A percentile compares a stretch with the other conserved stretches of the same genome.
These are phyloP conservation scores for Asclepias syriaca DNA, from an alignment of 257 asterid genomes.

Conservation along the genomic window DNA sequence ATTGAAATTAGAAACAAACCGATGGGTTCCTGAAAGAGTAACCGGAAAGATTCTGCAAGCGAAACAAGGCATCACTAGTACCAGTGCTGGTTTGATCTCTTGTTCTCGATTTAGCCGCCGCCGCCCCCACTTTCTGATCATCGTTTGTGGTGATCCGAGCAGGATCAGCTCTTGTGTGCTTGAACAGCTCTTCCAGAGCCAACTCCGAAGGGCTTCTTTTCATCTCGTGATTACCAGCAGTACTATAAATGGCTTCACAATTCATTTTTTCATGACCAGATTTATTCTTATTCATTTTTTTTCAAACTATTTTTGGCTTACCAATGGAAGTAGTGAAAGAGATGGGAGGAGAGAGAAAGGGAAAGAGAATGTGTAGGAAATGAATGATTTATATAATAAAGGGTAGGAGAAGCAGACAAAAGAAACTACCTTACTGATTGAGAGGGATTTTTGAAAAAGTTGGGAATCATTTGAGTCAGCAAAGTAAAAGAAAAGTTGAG, in stretches of 20 bases:
- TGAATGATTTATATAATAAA: constrained; percentile 31
- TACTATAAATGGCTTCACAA: constrained; percentile 12
- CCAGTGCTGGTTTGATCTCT: constrained; percentile 7
- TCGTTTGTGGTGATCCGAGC: constrained; percentile 14
- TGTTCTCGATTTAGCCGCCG: neutral
- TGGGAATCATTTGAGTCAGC: constrained; percentile 35
- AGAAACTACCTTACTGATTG: constrained; percentile 19
- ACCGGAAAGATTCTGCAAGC: neutral
- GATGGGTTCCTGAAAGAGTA: neutral
- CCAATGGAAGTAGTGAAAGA: constrained; percentile 17
- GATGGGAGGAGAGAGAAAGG: constrained; percentile 19
- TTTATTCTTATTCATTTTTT: too few species aligned
- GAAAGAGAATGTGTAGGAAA: constrained; percentile 19
- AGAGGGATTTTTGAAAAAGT: constrained; percentile 22
- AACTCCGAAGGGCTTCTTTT: constrained; percentile 54
- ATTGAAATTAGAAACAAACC: constrained; percentile 10
- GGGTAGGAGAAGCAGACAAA: constrained; percentile 38
- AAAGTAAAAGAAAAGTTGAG: neutral
- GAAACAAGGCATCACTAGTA: constrained; percentile 1
- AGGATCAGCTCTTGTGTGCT: constrained; percentile 20
- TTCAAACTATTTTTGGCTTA: neutral
- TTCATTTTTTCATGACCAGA: neutral
- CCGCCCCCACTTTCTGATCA: constrained; percentile 20
- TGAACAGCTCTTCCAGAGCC: constrained; percentile 44
- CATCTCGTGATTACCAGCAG: constrained; percentile 25